phyloP scores from a whole-genome alignment of 495 filamentous ascomycete species.

The Aspergillus incahuasiensis region DNA sequence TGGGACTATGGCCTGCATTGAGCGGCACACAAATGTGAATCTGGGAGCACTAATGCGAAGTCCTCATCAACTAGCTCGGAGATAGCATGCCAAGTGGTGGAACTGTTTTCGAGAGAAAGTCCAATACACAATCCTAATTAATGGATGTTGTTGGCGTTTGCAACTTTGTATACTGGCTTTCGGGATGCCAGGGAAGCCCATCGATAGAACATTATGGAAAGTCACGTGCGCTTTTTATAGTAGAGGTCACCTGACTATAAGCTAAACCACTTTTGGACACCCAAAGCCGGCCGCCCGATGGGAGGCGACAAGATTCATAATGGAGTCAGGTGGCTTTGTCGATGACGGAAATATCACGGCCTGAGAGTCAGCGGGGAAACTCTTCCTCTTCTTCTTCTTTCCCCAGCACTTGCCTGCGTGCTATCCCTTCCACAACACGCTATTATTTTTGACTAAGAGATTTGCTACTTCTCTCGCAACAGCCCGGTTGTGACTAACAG shows the following conservation, averaged over 20 bases:
- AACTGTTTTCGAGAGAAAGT: too few relatives aligned
- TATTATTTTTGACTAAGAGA: background rate
- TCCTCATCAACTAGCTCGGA: too few relatives aligned
- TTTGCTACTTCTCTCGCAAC: slow-evolving; percentile 1
- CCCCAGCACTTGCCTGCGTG: slow-evolving; percentile 16
- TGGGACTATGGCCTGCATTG: too few relatives aligned
- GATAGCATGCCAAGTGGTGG: too few relatives aligned
- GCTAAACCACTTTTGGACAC: background rate
- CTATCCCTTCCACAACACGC: slow-evolving; percentile 7
- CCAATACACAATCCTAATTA: too few relatives aligned
- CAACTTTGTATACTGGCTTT: background rate
- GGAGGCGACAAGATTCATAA: slow-evolving; percentile 10
- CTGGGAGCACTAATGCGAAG: too few relatives aligned
- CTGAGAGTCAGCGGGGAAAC: slow-evolving; percentile 4
- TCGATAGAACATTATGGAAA: background rate
- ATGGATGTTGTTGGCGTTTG: too few relatives aligned
- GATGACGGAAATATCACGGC: slow-evolving; percentile 24
- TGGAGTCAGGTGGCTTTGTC: slow-evolving; percentile 12
- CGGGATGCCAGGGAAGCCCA: background rate
- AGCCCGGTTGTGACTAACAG: background rate
- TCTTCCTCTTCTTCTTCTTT: slow-evolving; percentile 9
- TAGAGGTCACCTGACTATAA: background rate
- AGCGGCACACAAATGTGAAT: too few relatives aligned
- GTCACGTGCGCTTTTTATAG: too few relatives aligned
- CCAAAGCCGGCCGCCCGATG: background rate